Conservation (phyloP, 306 rosid species). For the Vigna hirtella region DNA sequence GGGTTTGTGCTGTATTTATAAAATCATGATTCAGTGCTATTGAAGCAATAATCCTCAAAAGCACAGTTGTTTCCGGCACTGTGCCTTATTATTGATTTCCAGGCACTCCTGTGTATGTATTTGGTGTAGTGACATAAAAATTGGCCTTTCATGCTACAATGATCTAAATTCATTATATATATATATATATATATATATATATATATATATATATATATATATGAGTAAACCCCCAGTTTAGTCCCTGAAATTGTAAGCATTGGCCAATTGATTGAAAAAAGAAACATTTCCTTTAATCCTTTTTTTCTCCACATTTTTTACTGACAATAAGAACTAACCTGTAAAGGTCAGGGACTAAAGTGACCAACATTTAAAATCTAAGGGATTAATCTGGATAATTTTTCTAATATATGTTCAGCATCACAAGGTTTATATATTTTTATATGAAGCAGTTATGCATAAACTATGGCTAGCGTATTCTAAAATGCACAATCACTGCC, state of each 20-base stretch:
- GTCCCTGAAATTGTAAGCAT: not conserved
- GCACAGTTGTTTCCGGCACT: constrained; percentile 6
- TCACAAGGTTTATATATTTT: not conserved
- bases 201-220: not conserved
- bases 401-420: not conserved
- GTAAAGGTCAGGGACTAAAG: not conserved
- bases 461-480: constrained; percentile 22
- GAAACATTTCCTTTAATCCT: not conserved
- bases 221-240: not conserved
- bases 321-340: not conserved
- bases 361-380: not conserved
- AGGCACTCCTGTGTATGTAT: constrained; percentile 8
- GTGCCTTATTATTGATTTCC: constrained; percentile 7
- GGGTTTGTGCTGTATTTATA: not conserved
- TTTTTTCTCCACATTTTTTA: not conserved
- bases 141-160: constrained; percentile 1
- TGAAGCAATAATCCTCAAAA: constrained; percentile 26
- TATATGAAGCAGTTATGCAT: constrained; percentile 10
- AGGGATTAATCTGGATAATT: not conserved
- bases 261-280: not conserved
- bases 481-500: not conserved
- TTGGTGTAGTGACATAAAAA: constrained; percentile 13
- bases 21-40: not conserved
- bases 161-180: not conserved
- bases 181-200: not conserved